Evolutionary conservation across 352 stramenopile species (phyloP).

Genomic region (Peronospora farinosa): DNA sequence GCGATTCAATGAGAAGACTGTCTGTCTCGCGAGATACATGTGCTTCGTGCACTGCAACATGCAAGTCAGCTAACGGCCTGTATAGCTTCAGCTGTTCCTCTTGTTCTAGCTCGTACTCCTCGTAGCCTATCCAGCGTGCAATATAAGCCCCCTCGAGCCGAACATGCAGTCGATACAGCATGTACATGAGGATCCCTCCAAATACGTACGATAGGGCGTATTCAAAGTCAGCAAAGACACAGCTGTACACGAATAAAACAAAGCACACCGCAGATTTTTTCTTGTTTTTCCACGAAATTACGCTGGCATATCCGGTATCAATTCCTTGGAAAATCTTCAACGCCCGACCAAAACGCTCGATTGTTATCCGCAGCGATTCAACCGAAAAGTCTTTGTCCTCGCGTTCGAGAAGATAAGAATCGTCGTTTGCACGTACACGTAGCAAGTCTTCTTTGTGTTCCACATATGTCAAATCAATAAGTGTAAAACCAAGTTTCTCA

Average conservation of each 20-base stretch:
- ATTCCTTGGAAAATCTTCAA: conserved; percentile 67
- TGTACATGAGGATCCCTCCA: conserved; percentile 54
- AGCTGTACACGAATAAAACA: conserved; percentile 51
- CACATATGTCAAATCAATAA: conserved; percentile 60
- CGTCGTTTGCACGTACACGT: conserved; percentile 46
- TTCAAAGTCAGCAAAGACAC: conserved; percentile 67
- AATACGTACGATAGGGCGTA: conserved; percentile 68
- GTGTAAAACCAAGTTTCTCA: conserved; percentile 48
- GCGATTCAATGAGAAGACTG: conserved; percentile 49
- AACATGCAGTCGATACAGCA: conserved; percentile 69
- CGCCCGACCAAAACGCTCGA: conserved; percentile 64
- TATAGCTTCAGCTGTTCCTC: conserved; percentile 70
- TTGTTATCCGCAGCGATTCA: conserved; percentile 64
- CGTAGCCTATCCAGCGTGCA: conserved; percentile 69
- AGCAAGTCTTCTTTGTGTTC: conserved; percentile 71
- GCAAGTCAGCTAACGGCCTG: conserved; percentile 61
- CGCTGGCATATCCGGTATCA: conserved; percentile 64
- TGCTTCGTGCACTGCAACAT: conserved; percentile 71
- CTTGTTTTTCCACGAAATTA: conserved; percentile 85
- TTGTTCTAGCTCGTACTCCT: conserved; percentile 68
- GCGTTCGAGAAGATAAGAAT: conserved; percentile 45
- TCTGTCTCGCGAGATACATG: conserved; percentile 46
- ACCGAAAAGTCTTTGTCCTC: conserved; percentile 79
- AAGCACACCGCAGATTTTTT: conserved; percentile 70
- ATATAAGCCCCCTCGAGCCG: conserved; percentile 61